Evolutionary conservation across 1,139 yeast species (phyloP).

Genomic region (Saccharomyces uvarum): DNA sequence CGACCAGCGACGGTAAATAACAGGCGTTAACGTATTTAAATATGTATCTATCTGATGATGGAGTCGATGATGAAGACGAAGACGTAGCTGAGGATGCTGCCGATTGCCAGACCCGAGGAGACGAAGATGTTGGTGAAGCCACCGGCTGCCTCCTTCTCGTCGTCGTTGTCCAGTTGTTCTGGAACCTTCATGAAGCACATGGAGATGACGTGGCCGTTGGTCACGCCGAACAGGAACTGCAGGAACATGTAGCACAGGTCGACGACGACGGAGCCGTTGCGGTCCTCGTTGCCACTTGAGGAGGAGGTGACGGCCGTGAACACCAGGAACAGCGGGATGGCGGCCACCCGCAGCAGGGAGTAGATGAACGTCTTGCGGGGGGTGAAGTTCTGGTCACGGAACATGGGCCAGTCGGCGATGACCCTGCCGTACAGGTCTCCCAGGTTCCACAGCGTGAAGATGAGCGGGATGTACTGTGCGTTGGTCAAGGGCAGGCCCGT

Average conservation of each 20-base stretch:
- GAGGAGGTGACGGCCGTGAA: conserved; percentile 40
- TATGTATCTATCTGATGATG: neutral
- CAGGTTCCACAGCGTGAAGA: conserved; percentile 76
- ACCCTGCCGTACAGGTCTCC: conserved; percentile 82
- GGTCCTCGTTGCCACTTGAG: conserved; percentile 32
- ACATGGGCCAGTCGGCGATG: conserved; percentile 43
- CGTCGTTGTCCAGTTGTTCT: conserved; percentile 45
- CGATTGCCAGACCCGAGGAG: conserved; percentile 67
- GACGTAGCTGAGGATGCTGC: conserved; percentile 66
- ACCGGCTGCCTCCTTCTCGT: conserved; percentile 86
- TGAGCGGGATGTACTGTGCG: conserved; percentile 62
- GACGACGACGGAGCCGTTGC: conserved; percentile 35
- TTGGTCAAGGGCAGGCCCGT: conserved; percentile 25
- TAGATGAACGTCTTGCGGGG: conserved; percentile 39
- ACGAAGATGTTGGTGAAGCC: conserved; percentile 78
- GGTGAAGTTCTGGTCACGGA: conserved; percentile 17
- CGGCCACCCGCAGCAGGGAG: conserved; percentile 46
- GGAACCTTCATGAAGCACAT: conserved; percentile 79
- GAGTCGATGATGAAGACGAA: conserved; percentile 37
- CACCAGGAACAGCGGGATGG: conserved; percentile 59
- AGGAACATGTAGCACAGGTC: conserved; percentile 61
- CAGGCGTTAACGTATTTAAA: neutral
- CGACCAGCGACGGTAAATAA: neutral
- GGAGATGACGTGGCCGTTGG: conserved; percentile 81
- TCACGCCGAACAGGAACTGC: conserved; percentile 73